Evolutionary conservation across 139 green algal genomes (phyloP).

Genomic region (Gonium pectorale): DNA sequence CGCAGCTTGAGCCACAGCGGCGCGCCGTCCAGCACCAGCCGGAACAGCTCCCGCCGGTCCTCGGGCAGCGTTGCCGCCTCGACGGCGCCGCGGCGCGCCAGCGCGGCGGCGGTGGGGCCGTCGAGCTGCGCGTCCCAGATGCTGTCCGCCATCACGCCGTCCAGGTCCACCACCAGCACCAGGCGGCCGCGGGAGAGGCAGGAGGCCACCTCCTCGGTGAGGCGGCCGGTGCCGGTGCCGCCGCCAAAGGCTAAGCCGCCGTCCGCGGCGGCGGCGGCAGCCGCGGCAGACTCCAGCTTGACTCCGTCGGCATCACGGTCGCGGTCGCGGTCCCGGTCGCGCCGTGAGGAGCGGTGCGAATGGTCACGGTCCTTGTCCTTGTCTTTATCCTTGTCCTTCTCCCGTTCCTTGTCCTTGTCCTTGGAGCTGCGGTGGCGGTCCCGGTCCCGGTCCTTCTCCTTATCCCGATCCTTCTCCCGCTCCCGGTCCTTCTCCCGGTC

Average conservation of each 20-base stretch:
- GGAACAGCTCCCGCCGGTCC: slow-evolving; percentile 69
- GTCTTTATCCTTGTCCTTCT: slow-evolving; percentile 22
- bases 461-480: not conserved
- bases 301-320: slow-evolving; percentile 5
- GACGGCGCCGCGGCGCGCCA: slow-evolving; percentile 25
- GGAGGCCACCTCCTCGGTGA: not conserved
- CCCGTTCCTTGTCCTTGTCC: slow-evolving; percentile 15
- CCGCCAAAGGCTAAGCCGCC: not conserved
- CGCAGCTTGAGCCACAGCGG: slow-evolving; percentile 95
- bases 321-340: slow-evolving; percentile 10
- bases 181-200: slow-evolving; percentile 36
- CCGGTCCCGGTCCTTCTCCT: not conserved
- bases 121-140: slow-evolving; percentile 58
- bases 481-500: slow-evolving; percentile 22
- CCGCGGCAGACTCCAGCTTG: slow-evolving; percentile 3
- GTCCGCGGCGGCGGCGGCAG: not conserved
- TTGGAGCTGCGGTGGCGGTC: slow-evolving; percentile 14
- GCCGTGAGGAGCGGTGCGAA: not conserved
- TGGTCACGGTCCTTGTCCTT: not conserved
- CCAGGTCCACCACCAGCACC: slow-evolving; percentile 92
- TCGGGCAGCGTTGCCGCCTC: slow-evolving; percentile 44
- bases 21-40: slow-evolving; percentile 58
- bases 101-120: slow-evolving; percentile 38
- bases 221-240: not conserved
- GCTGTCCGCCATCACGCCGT: slow-evolving; percentile 94